phyloP scores from a whole-genome alignment of 2,329 filamentous ascomycete species.

The Trichoderma sp. region DNA sequence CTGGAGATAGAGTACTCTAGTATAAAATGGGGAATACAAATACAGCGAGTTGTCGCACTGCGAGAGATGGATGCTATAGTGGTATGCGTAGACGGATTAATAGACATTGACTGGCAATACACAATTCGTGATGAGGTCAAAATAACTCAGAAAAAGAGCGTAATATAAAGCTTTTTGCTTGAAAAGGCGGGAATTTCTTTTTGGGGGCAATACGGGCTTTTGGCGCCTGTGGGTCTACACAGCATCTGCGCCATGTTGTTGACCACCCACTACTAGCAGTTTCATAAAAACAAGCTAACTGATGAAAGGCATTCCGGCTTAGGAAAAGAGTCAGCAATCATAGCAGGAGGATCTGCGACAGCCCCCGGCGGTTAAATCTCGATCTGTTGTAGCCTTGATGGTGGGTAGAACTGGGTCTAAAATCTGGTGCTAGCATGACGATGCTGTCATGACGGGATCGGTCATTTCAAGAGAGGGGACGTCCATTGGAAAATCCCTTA shows the following conservation, averaged over 20 bases:
- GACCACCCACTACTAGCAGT: too few species aligned
- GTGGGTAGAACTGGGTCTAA: neutral
- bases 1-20: neutral
- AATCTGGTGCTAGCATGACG: neutral
- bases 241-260: too few species aligned
- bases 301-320: neutral
- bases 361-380: neutral
- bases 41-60: neutral
- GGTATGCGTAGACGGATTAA: neutral
- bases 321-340: neutral
- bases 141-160: neutral
- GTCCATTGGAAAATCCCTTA: neutral
- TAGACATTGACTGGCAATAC: rapidly evolving
- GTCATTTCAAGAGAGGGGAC: neutral
- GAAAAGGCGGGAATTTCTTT: neutral
- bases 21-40: neutral
- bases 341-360: neutral
- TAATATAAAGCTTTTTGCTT: neutral
- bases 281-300: neutral
- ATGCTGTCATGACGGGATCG: neutral
- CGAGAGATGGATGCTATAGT: neutral
- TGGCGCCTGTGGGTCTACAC: neutral
- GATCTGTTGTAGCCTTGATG: neutral
- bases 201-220: neutral
- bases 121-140: neutral